A percentile compares a stretch with the other conserved stretches of the same genome.
Evolutionary conservation across 139 green algal genomes (phyloP).

Genomic region (Picochlorum sp.): DNA sequence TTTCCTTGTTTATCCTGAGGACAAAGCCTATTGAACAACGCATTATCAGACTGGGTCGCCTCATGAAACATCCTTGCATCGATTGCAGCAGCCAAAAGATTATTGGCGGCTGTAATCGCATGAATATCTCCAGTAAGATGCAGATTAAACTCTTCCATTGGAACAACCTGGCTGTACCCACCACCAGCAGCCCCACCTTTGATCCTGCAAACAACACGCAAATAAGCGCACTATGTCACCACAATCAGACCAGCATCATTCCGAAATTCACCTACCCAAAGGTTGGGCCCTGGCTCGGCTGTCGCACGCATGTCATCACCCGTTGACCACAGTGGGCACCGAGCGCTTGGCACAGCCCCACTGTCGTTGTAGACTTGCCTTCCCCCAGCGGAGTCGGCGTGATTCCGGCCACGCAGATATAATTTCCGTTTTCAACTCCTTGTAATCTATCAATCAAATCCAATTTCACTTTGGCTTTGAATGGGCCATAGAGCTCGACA

Average conservation of each 20-base stretch:
- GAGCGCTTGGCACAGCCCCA: slow-evolving; percentile 93
- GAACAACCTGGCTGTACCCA: slow-evolving; percentile 91
- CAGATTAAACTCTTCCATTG: slow-evolving; percentile 87
- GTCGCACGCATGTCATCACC: slow-evolving; percentile 84
- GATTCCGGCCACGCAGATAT: slow-evolving; percentile 93
- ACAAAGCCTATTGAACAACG: slow-evolving; percentile 83
- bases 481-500: slow-evolving; percentile 69
- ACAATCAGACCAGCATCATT: no score
- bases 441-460: slow-evolving; percentile 46
- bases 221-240: not conserved
- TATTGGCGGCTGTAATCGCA: slow-evolving; percentile 94
- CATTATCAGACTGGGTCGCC: slow-evolving; percentile 63
- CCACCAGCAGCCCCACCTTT: slow-evolving; percentile 95
- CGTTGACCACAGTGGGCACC: slow-evolving; percentile 75
- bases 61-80: slow-evolving; percentile 97
- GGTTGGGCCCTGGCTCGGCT: slow-evolving; percentile 92
- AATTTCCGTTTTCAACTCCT: slow-evolving; percentile 52
- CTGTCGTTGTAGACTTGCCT: slow-evolving; percentile 95
- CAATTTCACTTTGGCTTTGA: slow-evolving; percentile 85
- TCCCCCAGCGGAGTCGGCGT: slow-evolving; percentile 91
- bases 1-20: slow-evolving; percentile 48
- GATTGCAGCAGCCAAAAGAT: slow-evolving; percentile 92
- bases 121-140: slow-evolving; percentile 97
- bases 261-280: no score
- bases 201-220: not conserved